phyloP scores from a whole-genome alignment of 352 stramenopile species.

The Phytopythium aichiense region DNA sequence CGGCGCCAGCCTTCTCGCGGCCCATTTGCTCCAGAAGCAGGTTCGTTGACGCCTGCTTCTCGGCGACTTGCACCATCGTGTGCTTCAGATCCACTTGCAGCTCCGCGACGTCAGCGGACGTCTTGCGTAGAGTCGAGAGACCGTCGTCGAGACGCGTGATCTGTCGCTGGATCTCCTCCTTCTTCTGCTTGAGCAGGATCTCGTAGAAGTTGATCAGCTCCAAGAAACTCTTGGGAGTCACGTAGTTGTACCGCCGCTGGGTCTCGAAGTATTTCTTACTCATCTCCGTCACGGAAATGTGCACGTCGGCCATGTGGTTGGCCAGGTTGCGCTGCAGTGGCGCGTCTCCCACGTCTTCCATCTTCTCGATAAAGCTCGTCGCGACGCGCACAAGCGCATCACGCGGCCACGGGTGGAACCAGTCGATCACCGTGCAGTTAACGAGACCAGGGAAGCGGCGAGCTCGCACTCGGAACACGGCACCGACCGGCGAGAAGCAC shows the following conservation, averaged over 20 bases:
- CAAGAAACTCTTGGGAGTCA: slow-evolving; percentile 98
- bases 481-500: slow-evolving; percentile 97
- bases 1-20: slow-evolving; percentile 90
- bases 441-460: slow-evolving; percentile 96
- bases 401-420: slow-evolving; percentile 97
- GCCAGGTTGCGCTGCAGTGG: slow-evolving; percentile 89
- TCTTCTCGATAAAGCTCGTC: slow-evolving; percentile 93
- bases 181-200: slow-evolving; percentile 94
- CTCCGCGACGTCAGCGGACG: slow-evolving; percentile 94
- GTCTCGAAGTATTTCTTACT: slow-evolving; percentile 94
- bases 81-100: slow-evolving; percentile 94
- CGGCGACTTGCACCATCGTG: slow-evolving; percentile 94
- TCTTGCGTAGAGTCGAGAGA: slow-evolving; percentile 95
- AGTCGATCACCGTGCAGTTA: slow-evolving; percentile 97
- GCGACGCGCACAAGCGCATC: slow-evolving; percentile 97
- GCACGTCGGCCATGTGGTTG: slow-evolving; percentile 97
- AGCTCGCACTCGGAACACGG: slow-evolving; percentile 95
- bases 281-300: slow-evolving; percentile 96
- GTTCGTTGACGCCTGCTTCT: slow-evolving; percentile 95
- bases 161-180: slow-evolving; percentile 92
- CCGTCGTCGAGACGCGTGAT: slow-evolving; percentile 97
- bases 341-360: slow-evolving; percentile 87
- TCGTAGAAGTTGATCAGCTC: slow-evolving; percentile 99
- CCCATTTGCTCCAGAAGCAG: slow-evolving; percentile 94
- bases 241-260: slow-evolving; percentile 97